Conservation (phyloP, 805 yeast species). For the Saitoella complicata region DNA sequence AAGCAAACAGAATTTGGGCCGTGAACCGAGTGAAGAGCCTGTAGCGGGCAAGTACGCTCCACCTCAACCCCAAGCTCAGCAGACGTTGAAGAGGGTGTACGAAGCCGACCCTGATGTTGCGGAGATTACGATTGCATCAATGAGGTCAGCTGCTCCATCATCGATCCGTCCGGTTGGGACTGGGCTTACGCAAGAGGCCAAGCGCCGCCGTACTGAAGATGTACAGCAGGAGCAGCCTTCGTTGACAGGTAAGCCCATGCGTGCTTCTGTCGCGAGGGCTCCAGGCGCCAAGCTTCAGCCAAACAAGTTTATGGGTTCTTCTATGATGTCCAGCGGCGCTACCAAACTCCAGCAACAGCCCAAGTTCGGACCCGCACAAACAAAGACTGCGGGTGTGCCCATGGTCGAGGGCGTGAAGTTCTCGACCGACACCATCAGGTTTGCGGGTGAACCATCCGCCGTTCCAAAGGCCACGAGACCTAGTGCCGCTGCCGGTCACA, state of each 20-base stretch:
- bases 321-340: not conserved
- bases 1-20: no score
- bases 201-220: conserved; percentile 12
- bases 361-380: not conserved
- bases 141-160: conserved; percentile 1
- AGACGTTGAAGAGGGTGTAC: no score
- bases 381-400: conserved; percentile 12
- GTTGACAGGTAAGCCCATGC: conserved; percentile 5
- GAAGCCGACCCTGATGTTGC: conserved; percentile 4
- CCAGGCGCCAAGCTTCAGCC: not conserved
- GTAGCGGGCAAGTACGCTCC: no score
- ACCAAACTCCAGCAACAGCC: not conserved
- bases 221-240: conserved; percentile 1
- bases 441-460: conserved; percentile 10
- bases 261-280: conserved; percentile 3
- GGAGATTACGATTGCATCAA: conserved; percentile 1
- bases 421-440: conserved; percentile 19
- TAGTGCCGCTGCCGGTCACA: conserved; percentile 3
- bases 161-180: no score
- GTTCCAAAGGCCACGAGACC: conserved; percentile 1
- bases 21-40: no score
- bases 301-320: not conserved
- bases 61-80: no score
- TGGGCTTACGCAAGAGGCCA: not conserved
- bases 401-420: conserved; percentile 21